Percentiles rank a stretch among this genome's conserved stretches.
phyloP scores from a whole-genome alignment of 257 asterid genomes.

The Haberlea rhodopensis region DNA sequence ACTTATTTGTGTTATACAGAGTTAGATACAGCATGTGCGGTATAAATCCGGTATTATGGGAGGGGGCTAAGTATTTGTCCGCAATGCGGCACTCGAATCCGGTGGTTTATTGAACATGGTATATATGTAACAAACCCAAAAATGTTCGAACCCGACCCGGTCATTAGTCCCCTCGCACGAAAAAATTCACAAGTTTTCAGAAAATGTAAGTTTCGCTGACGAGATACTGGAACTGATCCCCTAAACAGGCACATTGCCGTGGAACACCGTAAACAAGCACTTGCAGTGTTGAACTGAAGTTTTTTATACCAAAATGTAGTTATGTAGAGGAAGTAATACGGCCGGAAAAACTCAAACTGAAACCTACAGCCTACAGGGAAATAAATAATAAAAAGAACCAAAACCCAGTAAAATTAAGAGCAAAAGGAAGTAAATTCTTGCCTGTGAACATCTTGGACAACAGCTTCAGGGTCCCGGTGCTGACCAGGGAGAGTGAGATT shows the following conservation, averaged over 20 bases:
- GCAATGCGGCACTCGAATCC: no score
- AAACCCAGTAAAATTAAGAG: not conserved
- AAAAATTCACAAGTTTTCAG: not conserved
- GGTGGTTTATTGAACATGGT: no score
- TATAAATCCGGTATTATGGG: no score
- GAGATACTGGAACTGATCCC: not conserved
- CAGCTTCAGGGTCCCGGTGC: slow-evolving; percentile 30
- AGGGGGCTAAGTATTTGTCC: no score
- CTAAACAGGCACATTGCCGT: not conserved
- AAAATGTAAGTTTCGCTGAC: no score
- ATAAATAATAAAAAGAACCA: not conserved
- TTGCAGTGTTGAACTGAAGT: not conserved
- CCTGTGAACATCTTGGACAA: slow-evolving; percentile 30
- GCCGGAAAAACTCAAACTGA: not conserved
- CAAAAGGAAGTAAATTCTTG: not conserved
- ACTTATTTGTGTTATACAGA: not conserved
- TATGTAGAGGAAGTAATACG: not conserved
- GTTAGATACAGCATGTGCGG: no score
- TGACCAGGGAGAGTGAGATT: slow-evolving; percentile 23
- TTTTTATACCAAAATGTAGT: not conserved
- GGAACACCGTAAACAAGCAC: not conserved
- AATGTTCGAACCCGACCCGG: no score
- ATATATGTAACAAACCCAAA: not conserved
- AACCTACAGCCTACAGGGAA: not conserved
- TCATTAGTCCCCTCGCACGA: no score